A percentile compares a stretch with the other conserved stretches of the same genome.
Conservation (phyloP, 495 filamentous ascomycete genomes). For the Neurospora africana region DNA sequence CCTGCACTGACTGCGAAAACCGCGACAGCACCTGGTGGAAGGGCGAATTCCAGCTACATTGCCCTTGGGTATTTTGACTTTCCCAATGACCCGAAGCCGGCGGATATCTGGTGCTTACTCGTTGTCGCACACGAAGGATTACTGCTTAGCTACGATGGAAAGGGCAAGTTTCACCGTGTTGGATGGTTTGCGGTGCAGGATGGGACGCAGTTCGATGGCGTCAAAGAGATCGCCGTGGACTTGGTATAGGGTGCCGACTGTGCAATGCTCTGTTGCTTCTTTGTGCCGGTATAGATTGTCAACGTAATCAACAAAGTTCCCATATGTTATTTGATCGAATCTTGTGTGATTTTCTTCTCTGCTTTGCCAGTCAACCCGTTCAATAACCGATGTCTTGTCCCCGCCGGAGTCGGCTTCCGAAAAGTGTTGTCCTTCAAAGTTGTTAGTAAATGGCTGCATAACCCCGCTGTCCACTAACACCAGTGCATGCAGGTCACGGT, state of each 20-base stretch:
- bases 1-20: background rate
- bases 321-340: background rate
- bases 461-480: background rate
- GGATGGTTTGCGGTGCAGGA: background rate
- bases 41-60: background rate
- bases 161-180: background rate
- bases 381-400: background rate
- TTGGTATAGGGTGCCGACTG: background rate
- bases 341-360: background rate
- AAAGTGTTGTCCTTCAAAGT: background rate
- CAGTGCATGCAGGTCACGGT: background rate
- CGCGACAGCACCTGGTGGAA: background rate
- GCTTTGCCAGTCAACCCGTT: background rate
- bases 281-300: background rate
- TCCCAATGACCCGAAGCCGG: background rate
- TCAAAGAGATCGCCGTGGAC: background rate
- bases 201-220: background rate
- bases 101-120: background rate
- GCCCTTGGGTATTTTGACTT: background rate
- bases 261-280: background rate
- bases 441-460: background rate
- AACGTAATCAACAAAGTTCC: background rate
- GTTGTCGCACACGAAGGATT: background rate
- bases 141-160: background rate
- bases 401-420: background rate